Evolutionary conservation across 2,329 filamentous ascomycete species (phyloP).

Genomic region (Alternaria hordeiaustralica): DNA sequence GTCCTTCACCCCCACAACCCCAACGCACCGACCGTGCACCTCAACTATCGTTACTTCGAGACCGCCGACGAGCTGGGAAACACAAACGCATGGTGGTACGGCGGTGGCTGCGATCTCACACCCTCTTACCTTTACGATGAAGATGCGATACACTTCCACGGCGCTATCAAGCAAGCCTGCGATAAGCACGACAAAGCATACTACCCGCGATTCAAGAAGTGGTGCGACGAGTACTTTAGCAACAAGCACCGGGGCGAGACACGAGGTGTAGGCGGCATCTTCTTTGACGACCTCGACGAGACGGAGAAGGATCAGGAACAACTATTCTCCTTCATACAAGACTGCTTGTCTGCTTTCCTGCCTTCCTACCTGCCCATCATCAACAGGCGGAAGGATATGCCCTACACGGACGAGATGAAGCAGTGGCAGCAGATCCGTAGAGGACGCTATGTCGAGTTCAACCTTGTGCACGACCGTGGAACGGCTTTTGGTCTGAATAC

Average conservation of each 20-base stretch:
- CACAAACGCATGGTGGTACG: slow-evolving; percentile 95
- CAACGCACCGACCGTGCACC: slow-evolving; percentile 95
- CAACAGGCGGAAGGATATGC: slow-evolving; percentile 87
- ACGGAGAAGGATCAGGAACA: slow-evolving; percentile 86
- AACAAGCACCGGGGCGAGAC: slow-evolving; percentile 89
- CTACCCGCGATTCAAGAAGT: slow-evolving; percentile 94
- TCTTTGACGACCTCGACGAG: slow-evolving; percentile 96
- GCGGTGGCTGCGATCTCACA: slow-evolving; percentile 91
- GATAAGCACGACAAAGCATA: slow-evolving; percentile 92
- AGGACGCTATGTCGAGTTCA: slow-evolving; percentile 98
- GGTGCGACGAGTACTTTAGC: slow-evolving; percentile 98
- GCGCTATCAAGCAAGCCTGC: slow-evolving; percentile 88
- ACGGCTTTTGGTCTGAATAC: slow-evolving; percentile 95
- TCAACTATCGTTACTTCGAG: slow-evolving; percentile 99
- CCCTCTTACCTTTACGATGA: slow-evolving; percentile 95
- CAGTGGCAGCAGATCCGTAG: slow-evolving; percentile 94
- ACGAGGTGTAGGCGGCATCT: slow-evolving; percentile 92
- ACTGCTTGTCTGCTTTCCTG: slow-evolving; percentile 84
- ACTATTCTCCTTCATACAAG: slow-evolving; percentile 86
- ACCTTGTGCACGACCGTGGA: slow-evolving; percentile 93
- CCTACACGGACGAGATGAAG: slow-evolving; percentile 84
- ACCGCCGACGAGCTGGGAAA: slow-evolving; percentile 84
- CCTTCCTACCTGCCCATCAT: slow-evolving; percentile 92
- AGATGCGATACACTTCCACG: slow-evolving; percentile 96
- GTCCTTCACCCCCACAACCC: slow-evolving; percentile 94